Conservation (phyloP, 106 monocot genomes). For the Platanthera guangdongensis region DNA sequence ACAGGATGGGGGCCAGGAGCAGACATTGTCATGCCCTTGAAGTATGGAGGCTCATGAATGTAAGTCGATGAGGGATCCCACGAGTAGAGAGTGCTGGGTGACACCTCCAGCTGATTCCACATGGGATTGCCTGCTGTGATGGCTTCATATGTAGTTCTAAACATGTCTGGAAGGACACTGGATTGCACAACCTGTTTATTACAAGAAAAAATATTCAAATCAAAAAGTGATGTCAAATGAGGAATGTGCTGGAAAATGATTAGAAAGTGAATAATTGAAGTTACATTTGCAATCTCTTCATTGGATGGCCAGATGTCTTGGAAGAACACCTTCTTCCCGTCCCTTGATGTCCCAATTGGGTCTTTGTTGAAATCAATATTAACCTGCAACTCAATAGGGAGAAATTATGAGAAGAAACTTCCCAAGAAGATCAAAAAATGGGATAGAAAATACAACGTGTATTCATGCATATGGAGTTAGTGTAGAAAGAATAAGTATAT, state of each 20-base stretch:
- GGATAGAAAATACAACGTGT: background rate
- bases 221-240: background rate
- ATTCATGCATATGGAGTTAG: no score
- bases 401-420: background rate
- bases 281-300: slow-evolving; percentile 56
- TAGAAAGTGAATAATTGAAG: background rate
- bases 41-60: slow-evolving; percentile 90
- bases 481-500: no score
- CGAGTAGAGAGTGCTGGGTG: slow-evolving; percentile 38
- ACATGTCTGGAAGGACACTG: slow-evolving; percentile 62
- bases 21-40: slow-evolving; percentile 85
- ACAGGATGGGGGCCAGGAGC: slow-evolving; percentile 80
- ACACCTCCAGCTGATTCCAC: slow-evolving; percentile 46
- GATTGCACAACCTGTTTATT: slow-evolving; percentile 49
- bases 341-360: slow-evolving; percentile 48
- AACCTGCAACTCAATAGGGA: slow-evolving; percentile 25
- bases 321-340: slow-evolving; percentile 47
- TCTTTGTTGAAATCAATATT: slow-evolving; percentile 55
- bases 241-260: background rate
- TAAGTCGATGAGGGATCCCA: slow-evolving; percentile 68
- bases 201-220: background rate
- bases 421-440: background rate
- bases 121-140: slow-evolving; percentile 39
- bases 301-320: slow-evolving; percentile 56
- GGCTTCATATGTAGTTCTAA: slow-evolving; percentile 43